Evolutionary conservation across 2,329 filamentous ascomycete species (phyloP).

Genomic region (Fusarium sulawesiense): DNA sequence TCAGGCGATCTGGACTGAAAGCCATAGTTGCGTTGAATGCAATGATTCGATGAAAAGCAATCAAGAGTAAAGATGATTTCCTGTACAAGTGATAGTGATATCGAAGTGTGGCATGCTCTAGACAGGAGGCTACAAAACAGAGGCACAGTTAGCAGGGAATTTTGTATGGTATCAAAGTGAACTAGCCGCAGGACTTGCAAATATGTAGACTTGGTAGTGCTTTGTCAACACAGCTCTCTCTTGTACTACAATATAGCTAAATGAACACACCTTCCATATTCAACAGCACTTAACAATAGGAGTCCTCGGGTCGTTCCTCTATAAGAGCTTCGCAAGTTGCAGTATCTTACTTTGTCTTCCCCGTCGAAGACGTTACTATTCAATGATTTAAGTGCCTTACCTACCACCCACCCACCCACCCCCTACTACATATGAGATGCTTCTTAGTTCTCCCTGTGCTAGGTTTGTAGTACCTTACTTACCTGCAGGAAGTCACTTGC

Average conservation of each 20-base stretch:
- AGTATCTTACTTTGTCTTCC: not conserved
- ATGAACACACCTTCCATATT: not conserved
- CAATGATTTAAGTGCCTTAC: not conserved
- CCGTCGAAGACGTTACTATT: not conserved
- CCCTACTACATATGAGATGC: not conserved
- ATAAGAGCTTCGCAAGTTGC: not conserved
- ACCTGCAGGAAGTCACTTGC: not conserved
- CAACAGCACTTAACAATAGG: not conserved
- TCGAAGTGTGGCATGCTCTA: not conserved
- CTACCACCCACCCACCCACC: too few species aligned
- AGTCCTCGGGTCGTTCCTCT: not conserved
- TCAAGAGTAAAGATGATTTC: not conserved
- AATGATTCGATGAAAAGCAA: not conserved
- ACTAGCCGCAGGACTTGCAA: not conserved
- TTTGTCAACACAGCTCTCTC: not conserved
- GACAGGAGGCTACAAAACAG: not conserved
- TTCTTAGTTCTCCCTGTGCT: not conserved
- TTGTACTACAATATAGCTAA: not conserved
- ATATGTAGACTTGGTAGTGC: not conserved
- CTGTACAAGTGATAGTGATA: not conserved
- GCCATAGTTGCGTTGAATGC: not conserved
- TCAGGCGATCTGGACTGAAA: not conserved
- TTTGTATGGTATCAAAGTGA: not conserved
- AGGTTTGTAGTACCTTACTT: not conserved
- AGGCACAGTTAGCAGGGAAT: not conserved